Evolutionary conservation across 768 basidiomycete genomes (phyloP).

Genomic region (Serendipita vermifera): DNA sequence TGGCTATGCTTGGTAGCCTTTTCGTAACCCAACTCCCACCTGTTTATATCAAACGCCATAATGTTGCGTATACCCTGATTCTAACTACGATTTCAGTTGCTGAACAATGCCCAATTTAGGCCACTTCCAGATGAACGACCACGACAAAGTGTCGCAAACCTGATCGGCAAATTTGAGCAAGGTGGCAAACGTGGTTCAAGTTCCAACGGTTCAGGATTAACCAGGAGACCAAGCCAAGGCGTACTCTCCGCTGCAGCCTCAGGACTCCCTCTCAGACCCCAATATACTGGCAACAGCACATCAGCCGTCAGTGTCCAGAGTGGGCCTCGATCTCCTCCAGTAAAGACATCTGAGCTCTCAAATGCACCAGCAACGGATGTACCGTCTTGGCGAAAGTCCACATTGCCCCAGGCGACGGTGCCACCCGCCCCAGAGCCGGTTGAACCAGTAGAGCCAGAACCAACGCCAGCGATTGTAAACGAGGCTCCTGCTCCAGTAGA

Average conservation of each 20-base stretch:
- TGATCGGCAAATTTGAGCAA: constrained; percentile 80
- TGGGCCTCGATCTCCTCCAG: background rate
- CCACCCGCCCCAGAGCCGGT: background rate
- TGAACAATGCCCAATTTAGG: too few species aligned
- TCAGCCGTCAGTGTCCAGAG: constrained; percentile 7
- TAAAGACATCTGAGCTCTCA: background rate
- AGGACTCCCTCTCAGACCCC: background rate
- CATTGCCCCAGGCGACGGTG: background rate
- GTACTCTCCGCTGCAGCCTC: too few species aligned
- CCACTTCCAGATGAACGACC: constrained; percentile 80
- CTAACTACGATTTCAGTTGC: too few species aligned
- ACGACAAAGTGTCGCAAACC: constrained; percentile 75
- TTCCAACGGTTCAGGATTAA: constrained; percentile 17
- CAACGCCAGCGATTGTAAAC: background rate
- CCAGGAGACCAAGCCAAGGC: background rate
- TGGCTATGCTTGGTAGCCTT: too few species aligned
- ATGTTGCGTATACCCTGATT: too few species aligned
- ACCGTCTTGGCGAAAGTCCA: background rate
- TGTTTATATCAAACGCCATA: too few species aligned
- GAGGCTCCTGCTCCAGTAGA: background rate
- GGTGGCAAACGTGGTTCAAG: constrained; percentile 54
- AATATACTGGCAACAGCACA: constrained; percentile 6
- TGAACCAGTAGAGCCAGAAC: background rate
- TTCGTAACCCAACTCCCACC: too few species aligned
- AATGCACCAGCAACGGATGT: background rate